Conservation (phyloP, 2,329 filamentous ascomycete genomes). For the Botryotinia globosa region DNA sequence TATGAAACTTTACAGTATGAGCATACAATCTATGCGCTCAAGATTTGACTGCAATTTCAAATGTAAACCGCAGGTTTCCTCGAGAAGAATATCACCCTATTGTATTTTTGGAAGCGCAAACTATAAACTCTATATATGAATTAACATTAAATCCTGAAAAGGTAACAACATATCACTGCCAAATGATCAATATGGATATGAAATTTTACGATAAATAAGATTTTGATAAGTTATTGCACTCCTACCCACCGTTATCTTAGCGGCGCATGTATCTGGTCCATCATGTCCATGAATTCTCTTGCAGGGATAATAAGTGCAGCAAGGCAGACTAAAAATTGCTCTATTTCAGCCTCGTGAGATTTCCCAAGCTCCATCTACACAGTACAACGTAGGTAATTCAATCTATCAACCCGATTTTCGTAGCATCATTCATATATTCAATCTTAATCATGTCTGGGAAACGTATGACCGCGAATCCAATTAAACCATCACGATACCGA, state of each 20-base stretch:
- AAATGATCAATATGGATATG: neutral
- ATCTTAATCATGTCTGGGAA: conserved; percentile 59
- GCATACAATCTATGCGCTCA: neutral
- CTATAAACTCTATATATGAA: neutral
- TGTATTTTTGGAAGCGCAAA: too few species aligned
- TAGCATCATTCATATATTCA: neutral
- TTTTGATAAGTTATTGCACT: neutral
- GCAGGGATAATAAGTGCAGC: conserved; percentile 2
- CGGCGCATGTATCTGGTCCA: neutral
- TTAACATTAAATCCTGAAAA: neutral
- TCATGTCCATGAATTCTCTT: neutral
- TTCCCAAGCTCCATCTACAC: conserved; percentile 4
- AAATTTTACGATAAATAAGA: neutral
- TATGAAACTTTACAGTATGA: neutral
- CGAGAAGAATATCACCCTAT: neutral
- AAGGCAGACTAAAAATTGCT: conserved; percentile 7
- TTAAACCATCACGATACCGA: conserved; percentile 76
- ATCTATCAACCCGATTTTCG: neutral
- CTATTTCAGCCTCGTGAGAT: conserved; percentile 29
- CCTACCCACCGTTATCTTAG: neutral
- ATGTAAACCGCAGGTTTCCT: neutral
- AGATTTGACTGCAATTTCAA: neutral
- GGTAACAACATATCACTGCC: neutral
- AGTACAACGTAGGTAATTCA: neutral
- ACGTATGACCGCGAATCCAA: conserved; percentile 90